These are phyloP conservation scores for Penicillium roqueforti DNA, from an alignment of 495 filamentous ascomycete species.

Conservation along the genomic window DNA sequence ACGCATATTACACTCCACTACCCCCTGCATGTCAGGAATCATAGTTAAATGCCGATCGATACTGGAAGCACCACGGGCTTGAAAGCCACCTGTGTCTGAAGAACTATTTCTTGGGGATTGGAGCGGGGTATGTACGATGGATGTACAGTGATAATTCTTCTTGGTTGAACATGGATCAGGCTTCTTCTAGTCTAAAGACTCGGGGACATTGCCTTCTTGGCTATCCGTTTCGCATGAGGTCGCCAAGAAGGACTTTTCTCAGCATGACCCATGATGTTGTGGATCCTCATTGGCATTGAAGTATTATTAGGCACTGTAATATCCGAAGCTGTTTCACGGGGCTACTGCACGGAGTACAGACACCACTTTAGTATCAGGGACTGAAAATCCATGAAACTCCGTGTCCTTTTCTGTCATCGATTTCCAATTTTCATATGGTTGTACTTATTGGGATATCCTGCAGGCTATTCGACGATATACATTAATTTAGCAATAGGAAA, in stretches of 20 bases:
- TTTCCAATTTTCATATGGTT: not conserved
- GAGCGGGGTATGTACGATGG: not conserved
- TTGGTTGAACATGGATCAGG: not conserved
- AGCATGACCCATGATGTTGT: not conserved
- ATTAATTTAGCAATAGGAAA: no score
- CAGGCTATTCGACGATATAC: not conserved
- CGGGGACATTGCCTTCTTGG: not conserved
- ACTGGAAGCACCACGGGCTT: slow-evolving; percentile 21
- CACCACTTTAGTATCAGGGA: not conserved
- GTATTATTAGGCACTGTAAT: not conserved
- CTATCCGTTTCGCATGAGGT: slow-evolving; percentile 8
- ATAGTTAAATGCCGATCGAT: slow-evolving; percentile 24
- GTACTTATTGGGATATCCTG: not conserved
- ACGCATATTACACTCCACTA: not conserved
- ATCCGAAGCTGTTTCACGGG: not conserved
- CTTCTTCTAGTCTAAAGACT: not conserved
- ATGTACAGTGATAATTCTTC: not conserved
- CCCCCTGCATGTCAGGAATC: not conserved
- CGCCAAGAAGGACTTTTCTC: not conserved
- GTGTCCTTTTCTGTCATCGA: slow-evolving; percentile 15
- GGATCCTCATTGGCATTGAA: not conserved
- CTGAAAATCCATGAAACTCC: not conserved
- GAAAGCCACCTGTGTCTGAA: slow-evolving; percentile 10
- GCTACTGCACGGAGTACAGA: not conserved
- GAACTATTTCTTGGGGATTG: slow-evolving; percentile 5